Percentiles rank a stretch among this genome's conserved stretches.
These are phyloP conservation scores for Orychophragmus violaceus DNA, from an alignment of 345 rosid genomes.

Conservation along the genomic window DNA sequence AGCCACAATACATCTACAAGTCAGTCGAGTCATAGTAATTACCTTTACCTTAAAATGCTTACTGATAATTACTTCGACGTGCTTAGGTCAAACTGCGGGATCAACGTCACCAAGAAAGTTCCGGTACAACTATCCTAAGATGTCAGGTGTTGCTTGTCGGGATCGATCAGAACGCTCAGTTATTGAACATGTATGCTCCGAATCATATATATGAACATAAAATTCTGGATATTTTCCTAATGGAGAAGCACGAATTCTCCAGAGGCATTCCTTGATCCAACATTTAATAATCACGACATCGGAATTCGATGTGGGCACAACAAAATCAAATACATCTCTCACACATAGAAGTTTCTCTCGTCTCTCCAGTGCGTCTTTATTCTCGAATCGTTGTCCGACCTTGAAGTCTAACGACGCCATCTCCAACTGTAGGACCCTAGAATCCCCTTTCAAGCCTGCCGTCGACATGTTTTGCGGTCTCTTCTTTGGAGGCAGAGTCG, in stretches of 20 bases:
- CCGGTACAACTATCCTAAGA: neutral
- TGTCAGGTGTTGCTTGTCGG: neutral
- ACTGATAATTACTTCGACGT: too few relatives aligned
- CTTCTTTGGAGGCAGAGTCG: neutral
- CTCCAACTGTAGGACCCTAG: neutral
- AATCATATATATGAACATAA: too few relatives aligned
- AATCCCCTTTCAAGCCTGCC: neutral
- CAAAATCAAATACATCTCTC: neutral
- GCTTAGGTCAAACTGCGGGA: neutral
- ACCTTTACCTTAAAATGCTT: neutral
- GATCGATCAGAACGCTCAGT: neutral
- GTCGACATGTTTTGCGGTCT: neutral
- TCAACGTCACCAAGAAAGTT: neutral
- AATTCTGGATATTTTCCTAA: neutral
- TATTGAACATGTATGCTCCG: neutral
- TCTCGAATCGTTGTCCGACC: neutral
- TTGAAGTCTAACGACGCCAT: neutral
- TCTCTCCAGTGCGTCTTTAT: neutral
- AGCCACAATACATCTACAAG: too few relatives aligned
- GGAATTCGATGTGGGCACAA: neutral
- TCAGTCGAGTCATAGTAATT: too few relatives aligned
- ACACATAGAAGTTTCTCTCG: neutral
- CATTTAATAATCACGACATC: neutral
- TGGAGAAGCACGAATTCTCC: neutral
- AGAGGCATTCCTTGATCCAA: neutral